Conservation (phyloP, 2,329 filamentous ascomycete species). For the Aaosphaeria pasadenensis region DNA sequence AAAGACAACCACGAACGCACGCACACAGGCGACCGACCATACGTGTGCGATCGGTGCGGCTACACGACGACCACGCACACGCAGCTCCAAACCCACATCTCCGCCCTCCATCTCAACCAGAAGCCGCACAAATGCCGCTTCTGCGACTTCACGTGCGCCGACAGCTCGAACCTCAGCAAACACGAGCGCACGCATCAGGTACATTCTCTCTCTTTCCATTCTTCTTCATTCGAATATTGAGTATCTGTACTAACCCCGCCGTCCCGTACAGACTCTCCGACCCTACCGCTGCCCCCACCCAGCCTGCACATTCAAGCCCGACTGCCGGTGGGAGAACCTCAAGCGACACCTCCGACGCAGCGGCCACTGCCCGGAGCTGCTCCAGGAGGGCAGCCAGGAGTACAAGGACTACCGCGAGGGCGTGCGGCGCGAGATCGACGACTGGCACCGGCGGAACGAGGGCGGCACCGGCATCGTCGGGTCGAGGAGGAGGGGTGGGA, state of each 20-base stretch:
- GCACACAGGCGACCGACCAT: slow-evolving; percentile 36
- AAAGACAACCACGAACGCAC: slow-evolving; percentile 40
- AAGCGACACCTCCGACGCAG: slow-evolving; percentile 37
- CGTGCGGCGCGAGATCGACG: slow-evolving; percentile 30
- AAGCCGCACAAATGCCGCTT: slow-evolving; percentile 38
- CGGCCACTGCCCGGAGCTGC: slow-evolving; percentile 32
- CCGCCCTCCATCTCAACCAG: slow-evolving; percentile 33
- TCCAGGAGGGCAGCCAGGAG: slow-evolving; percentile 30
- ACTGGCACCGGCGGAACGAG: slow-evolving; percentile 30
- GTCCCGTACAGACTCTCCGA: slow-evolving; percentile 23
- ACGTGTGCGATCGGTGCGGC: slow-evolving; percentile 33
- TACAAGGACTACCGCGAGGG: slow-evolving; percentile 32
- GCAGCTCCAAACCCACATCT: slow-evolving; percentile 37
- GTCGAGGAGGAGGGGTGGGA: background rate
- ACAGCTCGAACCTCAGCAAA: slow-evolving; percentile 35
- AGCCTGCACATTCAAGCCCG: slow-evolving; percentile 36
- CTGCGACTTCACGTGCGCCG: slow-evolving; percentile 38
- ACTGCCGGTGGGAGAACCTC: slow-evolving; percentile 39
- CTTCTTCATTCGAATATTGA: background rate
- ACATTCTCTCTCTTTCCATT: slow-evolving; percentile 1
- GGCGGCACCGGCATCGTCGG: slow-evolving; percentile 5
- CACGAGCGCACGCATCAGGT: slow-evolving; percentile 38
- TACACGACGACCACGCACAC: slow-evolving; percentile 40
- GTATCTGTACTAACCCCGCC: background rate
- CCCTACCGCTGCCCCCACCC: slow-evolving; percentile 35